Percentiles rank a stretch among this genome's conserved stretches.
These are phyloP conservation scores for Monilinia aucupariae DNA, from an alignment of 2,329 filamentous ascomycete genomes.

Conservation along the genomic window DNA sequence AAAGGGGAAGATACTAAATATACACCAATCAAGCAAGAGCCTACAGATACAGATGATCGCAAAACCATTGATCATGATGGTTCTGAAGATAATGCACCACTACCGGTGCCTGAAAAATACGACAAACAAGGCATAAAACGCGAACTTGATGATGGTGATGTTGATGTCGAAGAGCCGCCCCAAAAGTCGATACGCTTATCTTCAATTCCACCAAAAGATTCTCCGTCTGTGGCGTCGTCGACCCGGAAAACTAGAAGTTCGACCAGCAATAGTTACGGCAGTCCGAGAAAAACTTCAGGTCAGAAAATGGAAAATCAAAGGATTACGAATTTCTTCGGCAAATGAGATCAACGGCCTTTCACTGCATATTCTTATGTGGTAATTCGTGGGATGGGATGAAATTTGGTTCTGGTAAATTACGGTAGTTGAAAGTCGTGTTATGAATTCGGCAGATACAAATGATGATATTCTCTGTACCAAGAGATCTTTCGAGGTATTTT, in stretches of 20 bases:
- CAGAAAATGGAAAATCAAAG: conserved; percentile 35
- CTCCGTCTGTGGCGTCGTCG: conserved; percentile 19
- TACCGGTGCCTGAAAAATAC: conserved; percentile 26
- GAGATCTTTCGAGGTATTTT: neutral
- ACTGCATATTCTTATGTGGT: too few relatives aligned
- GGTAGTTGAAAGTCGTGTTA: neutral
- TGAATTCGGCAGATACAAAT: neutral
- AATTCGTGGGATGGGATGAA: neutral
- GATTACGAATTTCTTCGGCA: conserved; percentile 51
- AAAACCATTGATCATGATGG: conserved; percentile 28
- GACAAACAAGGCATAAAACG: conserved; percentile 30
- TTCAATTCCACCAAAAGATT: conserved; percentile 22
- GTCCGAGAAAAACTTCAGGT: conserved; percentile 23
- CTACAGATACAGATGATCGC: conserved; percentile 23
- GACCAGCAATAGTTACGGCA: conserved; percentile 32
- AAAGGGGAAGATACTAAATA: conserved; percentile 21
- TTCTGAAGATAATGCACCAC: conserved; percentile 30
- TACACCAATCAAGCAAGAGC: conserved; percentile 26
- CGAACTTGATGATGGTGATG: conserved; percentile 26
- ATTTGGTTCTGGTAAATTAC: neutral
- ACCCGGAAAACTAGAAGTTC: conserved; percentile 31
- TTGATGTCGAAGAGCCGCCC: conserved; percentile 24
- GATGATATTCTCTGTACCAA: neutral
- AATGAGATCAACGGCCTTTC: conserved; percentile 18
- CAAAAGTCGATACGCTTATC: conserved; percentile 28